phyloP scores from a whole-genome alignment of 2,329 filamentous ascomycete species.

The Colletotrichum acutatum region DNA sequence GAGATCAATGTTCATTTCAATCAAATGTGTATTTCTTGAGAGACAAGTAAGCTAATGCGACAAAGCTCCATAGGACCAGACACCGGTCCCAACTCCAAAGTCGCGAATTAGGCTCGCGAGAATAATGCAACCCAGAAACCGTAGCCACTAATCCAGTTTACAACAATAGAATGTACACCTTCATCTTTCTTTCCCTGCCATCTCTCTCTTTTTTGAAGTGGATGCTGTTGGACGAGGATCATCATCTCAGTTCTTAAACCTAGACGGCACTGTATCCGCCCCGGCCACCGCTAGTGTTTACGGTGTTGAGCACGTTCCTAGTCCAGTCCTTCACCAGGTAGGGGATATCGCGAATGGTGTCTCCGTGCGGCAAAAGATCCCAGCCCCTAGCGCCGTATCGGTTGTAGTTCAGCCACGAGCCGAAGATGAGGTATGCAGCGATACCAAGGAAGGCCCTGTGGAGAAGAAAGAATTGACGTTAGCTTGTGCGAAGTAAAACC shows the following conservation, averaged over 20 bases:
- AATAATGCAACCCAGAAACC: slow-evolving; percentile 18
- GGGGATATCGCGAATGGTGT: slow-evolving; percentile 90
- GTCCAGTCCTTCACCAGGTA: slow-evolving; percentile 93
- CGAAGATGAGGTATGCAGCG: slow-evolving; percentile 94
- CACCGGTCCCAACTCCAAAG: slow-evolving; percentile 27
- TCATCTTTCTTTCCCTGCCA: neutral
- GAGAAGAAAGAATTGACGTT: slow-evolving; percentile 16
- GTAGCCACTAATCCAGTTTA: slow-evolving; percentile 16
- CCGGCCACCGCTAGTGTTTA: slow-evolving; percentile 85
- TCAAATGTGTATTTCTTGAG: slow-evolving; percentile 6
- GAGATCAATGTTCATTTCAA: neutral
- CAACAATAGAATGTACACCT: slow-evolving; percentile 26
- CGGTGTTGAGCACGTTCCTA: slow-evolving; percentile 80
- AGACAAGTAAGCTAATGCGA: slow-evolving; percentile 26
- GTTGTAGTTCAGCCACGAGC: slow-evolving; percentile 99
- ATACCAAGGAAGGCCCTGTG: slow-evolving; percentile 83
- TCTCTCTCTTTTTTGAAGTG: neutral
- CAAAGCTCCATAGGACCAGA: slow-evolving; percentile 15
- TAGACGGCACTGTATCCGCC: slow-evolving; percentile 95
- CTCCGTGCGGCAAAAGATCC: slow-evolving; percentile 93
- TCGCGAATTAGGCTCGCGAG: slow-evolving; percentile 12
- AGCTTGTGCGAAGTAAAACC: slow-evolving; percentile 30
- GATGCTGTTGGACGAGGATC: too few species aligned
- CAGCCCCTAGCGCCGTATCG: slow-evolving; percentile 94
- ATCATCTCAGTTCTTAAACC: slow-evolving; percentile 54